Evolutionary conservation across 805 yeast species (phyloP), one percentile per base, ranked within the genome.

Genomic region (Metschnikowia kofuensis): DNA sequence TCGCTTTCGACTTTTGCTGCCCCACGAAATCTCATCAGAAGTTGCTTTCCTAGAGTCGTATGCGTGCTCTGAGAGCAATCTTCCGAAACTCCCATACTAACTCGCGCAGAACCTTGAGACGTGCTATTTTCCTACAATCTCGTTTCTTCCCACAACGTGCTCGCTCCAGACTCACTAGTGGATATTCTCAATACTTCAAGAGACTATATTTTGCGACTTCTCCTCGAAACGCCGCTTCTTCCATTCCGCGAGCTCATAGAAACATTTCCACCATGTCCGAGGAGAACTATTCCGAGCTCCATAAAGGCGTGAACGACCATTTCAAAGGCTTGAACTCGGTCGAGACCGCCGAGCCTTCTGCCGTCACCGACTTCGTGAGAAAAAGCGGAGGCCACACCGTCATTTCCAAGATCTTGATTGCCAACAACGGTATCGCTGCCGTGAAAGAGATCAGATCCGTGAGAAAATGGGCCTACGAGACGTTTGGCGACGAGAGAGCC

Each of bases 401-500:
- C 42, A 89, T 94, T 61, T 79, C 85, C 47, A 85, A 83, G 60
- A 85, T 94, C 35, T 78, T 94, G 57, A 94, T 94, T 63, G 98
- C 99, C 51, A 95, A 95, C 71, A 94, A 94, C 67, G 99, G 99
- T 82, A 95, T 94, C 68, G 99, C 96, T 15, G 99, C 99, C 42
- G 99, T 94, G 51, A 94, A 94, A 69, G 98, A 94, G 75, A 95
- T 94, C 67, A 81, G 99, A 62, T 89, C 96, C 9, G 91, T 94
- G 39, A 83, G 99, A 72, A 94, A 92, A 77, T 94, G 99, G 99
- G 91, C 99, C 27, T 94, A 94, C 70, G 98, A 94, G 69, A 90
- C 97, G n/a, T 94, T 94, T 73, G 96, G 96, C 54, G 85, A 95
- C 64, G 98, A 94, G 69, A 81, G 87, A 64, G 89, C 96, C 48